Evolutionary conservation across 2,329 filamentous ascomycete species (phyloP).

Genomic region (Paraconiothyrium brasiliense): DNA sequence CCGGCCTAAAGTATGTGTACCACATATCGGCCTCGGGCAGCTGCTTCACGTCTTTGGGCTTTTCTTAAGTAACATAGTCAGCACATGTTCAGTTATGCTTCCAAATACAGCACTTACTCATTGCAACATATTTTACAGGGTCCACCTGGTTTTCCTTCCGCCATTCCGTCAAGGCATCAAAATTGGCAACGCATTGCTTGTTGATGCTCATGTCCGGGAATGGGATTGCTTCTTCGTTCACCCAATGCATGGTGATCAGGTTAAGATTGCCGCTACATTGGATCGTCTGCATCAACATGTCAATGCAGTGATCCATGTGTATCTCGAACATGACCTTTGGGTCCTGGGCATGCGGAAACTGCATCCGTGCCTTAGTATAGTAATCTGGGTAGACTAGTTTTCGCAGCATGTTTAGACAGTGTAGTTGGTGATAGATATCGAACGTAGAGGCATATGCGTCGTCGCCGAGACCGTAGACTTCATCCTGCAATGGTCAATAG

Average conservation of each 20-base stretch:
- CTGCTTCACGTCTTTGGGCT: conserved; percentile 6
- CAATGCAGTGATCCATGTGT: conserved; percentile 14
- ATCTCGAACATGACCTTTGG: conserved; percentile 6
- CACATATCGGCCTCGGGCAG: conserved; percentile 8
- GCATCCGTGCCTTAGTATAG: conserved; percentile 1
- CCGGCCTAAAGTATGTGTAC: conserved; percentile 10
- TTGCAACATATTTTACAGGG: conserved; percentile 1
- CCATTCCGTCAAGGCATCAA: conserved; percentile 12
- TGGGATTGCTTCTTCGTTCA: conserved; percentile 9
- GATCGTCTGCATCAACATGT: conserved; percentile 13
- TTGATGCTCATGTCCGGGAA: conserved; percentile 15
- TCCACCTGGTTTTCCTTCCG: conserved; percentile 11
- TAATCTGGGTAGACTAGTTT: conserved; percentile 13
- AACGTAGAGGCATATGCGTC: conserved; percentile 13
- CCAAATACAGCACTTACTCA: not conserved
- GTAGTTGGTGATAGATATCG: conserved; percentile 11
- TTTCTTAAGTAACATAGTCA: not conserved
- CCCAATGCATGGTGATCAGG: conserved; percentile 15
- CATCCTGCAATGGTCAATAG: not conserved
- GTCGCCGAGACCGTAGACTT: conserved; percentile 12
- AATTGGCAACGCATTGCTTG: conserved; percentile 7
- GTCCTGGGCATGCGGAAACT: conserved; percentile 8
- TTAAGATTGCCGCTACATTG: conserved; percentile 11
- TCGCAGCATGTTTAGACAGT: conserved; percentile 13
- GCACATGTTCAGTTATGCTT: not conserved